Conservation (phyloP, 2,329 filamentous ascomycete genomes). For the Verticillium isaacii region DNA sequence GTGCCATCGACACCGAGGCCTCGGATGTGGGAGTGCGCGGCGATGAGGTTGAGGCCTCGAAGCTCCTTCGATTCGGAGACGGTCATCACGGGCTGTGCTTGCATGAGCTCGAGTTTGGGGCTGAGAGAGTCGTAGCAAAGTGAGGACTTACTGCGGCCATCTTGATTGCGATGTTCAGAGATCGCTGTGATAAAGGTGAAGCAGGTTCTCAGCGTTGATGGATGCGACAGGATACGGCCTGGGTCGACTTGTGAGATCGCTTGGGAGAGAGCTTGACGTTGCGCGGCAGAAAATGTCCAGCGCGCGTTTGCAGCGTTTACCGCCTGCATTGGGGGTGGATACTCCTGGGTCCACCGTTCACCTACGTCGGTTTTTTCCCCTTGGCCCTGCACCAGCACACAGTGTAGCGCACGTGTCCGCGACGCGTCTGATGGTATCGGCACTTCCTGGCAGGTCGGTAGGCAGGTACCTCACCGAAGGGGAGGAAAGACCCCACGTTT, state of each 20-base stretch:
- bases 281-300: not conserved
- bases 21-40: constrained; percentile 95
- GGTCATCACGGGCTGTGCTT: constrained; percentile 58
- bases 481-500: not conserved
- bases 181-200: not conserved
- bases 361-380: not conserved
- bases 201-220: not conserved
- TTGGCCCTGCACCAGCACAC: not conserved
- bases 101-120: not conserved
- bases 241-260: not conserved
- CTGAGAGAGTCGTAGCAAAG: not conserved
- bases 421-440: not conserved
- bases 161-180: constrained; percentile 18
- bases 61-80: constrained; percentile 95
- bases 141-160: constrained; percentile 47
- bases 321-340: not conserved
- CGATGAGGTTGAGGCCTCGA: constrained; percentile 93
- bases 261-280: not conserved
- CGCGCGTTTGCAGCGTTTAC: not conserved
- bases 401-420: no score
- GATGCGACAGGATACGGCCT: not conserved
- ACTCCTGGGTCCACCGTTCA: not conserved
- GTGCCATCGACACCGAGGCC: constrained; percentile 90
- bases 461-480: no score
- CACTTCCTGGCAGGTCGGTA: no score